Evolutionary conservation across 2,329 filamentous ascomycete species (phyloP), one percentile per base, ranked within the genome.

Genomic region (Chalara sp.): DNA sequence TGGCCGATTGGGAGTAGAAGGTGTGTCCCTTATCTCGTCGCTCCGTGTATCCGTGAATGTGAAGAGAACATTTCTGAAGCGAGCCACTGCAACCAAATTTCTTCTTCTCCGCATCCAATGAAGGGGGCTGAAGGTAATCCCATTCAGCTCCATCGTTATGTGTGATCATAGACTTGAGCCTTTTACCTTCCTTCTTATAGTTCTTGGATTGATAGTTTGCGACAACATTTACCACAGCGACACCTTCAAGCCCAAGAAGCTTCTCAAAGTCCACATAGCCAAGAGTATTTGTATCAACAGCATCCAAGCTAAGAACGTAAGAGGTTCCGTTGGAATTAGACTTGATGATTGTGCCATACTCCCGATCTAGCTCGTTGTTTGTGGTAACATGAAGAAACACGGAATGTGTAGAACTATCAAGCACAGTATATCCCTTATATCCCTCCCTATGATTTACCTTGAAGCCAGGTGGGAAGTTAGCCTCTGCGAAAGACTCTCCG

Each of bases 311-410:
- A 57, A 95, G 73, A 10, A 96, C 88, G 63, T 96, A 99, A 1
- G 87, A 93, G 1, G 93, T 99, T 49, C 93, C 93, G 65, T 99
- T 97, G 61, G 90, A 96, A 72, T 99, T 99, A 65, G 90, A 96
- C 79, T 97, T 99, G 69, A 99, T 82, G 60, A 99, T 89, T 29
- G 86, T 86, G 37, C 93, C 93, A 61, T 87, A 90, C 53, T 86
- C 80, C 47, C 79, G 80, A 13, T 81, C 84, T 47, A 74, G 66
- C 4, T 73, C 72, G 40, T 77, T 78, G 61, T 87, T 85, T 40
- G 89, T 88, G 1, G 87, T 90, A 44, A 97, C 92, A 63, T 97
- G 95, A 52, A 99, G 72, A 70, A 97, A 97, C 52, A 99, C 79
- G 1, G 93, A 87, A 67, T 97, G 92, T 0, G 90, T 96, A 1